These are phyloP conservation scores for Verruconis gallopava DNA, from an alignment of 2,329 filamentous ascomycete species.

Conservation along the genomic window DNA sequence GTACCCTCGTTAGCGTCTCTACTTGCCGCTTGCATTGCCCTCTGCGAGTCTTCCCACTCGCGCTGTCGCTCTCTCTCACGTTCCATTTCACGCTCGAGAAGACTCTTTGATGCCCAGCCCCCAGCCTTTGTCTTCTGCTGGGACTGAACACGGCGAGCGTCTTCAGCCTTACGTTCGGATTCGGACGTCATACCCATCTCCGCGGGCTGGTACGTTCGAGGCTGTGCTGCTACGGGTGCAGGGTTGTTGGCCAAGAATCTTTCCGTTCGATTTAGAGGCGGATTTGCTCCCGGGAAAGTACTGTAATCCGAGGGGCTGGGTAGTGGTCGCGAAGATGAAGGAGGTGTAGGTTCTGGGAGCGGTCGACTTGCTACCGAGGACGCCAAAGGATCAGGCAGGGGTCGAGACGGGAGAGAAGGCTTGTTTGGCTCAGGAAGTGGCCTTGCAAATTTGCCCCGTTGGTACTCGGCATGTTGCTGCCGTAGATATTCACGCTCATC, in stretches of 20 bases:
- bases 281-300: slow-evolving; percentile 13
- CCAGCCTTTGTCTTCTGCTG: slow-evolving; percentile 50
- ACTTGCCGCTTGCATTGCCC: slow-evolving; percentile 45
- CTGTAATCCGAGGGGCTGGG: slow-evolving; percentile 19
- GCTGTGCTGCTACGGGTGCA: slow-evolving; percentile 33
- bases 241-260: slow-evolving; percentile 45
- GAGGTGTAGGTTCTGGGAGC: slow-evolving; percentile 12
- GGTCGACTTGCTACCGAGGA: slow-evolving; percentile 12
- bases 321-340: slow-evolving; percentile 17
- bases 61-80: slow-evolving; percentile 61
- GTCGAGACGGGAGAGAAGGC: slow-evolving; percentile 30
- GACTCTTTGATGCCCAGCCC: slow-evolving; percentile 53
- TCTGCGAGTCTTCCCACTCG: slow-evolving; percentile 69
- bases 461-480: slow-evolving; percentile 39
- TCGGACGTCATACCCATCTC: slow-evolving; percentile 44
- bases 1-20: slow-evolving; percentile 46
- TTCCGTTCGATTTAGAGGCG: slow-evolving; percentile 38
- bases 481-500: slow-evolving; percentile 53
- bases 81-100: slow-evolving; percentile 72
- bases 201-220: slow-evolving; percentile 27
- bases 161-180: slow-evolving; percentile 50
- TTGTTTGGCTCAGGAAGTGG: slow-evolving; percentile 20
- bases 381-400: slow-evolving; percentile 29
- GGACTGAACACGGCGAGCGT: slow-evolving; percentile 44
- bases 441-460: slow-evolving; percentile 23